Evolutionary conservation across 768 basidiomycete genomes (phyloP).

Genomic region (Termitomyces sp.): DNA sequence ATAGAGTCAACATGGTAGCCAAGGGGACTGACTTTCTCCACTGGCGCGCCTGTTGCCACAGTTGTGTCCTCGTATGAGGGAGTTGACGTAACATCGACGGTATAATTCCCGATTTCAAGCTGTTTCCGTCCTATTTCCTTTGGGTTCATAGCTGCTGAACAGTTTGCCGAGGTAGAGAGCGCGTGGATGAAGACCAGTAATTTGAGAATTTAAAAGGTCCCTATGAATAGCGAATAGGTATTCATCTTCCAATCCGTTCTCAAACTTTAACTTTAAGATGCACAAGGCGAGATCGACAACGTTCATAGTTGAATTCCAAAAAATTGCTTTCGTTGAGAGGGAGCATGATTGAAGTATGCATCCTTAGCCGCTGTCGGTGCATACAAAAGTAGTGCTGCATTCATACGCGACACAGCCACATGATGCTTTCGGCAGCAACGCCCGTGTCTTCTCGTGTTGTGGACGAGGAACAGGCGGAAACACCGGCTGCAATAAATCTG

Average conservation of each 20-base stretch:
- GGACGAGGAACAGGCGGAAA: background rate
- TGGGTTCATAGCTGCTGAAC: conserved; percentile 9
- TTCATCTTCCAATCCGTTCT: background rate
- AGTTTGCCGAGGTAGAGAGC: background rate
- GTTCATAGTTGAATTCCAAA: background rate
- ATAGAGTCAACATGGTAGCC: conserved; percentile 27
- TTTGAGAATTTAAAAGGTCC: background rate
- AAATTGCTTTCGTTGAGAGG: background rate
- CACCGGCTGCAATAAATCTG: background rate
- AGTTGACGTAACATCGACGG: conserved; percentile 11
- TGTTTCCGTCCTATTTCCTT: conserved; percentile 5
- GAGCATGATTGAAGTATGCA: background rate
- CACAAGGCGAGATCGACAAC: background rate
- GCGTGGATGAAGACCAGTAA: background rate
- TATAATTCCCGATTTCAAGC: conserved; percentile 11
- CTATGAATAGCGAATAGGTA: background rate
- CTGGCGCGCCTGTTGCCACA: conserved; percentile 23
- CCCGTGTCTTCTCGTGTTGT: background rate
- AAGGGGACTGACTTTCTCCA: conserved; percentile 27
- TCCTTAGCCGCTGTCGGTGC: no score
- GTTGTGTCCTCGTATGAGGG: conserved; percentile 22
- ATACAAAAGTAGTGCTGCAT: no score
- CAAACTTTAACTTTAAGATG: background rate
- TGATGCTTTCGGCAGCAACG: background rate
- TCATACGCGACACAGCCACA: background rate